Evolutionary conservation across 2,329 filamentous ascomycete species (phyloP).

Genomic region (Botrytis medusae): DNA sequence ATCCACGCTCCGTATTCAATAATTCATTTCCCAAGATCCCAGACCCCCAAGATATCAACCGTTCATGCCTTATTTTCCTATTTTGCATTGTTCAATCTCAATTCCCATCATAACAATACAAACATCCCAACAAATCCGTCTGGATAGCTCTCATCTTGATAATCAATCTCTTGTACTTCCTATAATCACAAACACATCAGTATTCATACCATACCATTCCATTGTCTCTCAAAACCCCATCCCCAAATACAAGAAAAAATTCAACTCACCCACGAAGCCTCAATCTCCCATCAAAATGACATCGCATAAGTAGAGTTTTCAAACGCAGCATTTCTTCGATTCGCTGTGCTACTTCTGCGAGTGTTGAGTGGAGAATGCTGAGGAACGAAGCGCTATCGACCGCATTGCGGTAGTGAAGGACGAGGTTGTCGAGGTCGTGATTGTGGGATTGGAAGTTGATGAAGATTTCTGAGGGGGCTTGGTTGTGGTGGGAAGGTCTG

Average conservation of each 20-base stretch:
- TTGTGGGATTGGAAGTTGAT: neutral
- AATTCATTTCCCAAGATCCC: neutral
- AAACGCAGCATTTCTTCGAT: neutral
- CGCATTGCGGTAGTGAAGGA: neutral
- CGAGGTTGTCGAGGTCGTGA: neutral
- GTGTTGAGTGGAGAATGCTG: neutral
- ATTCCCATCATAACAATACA: neutral
- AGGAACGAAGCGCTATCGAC: neutral
- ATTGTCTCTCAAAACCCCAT: rapidly evolving
- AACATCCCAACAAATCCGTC: neutral
- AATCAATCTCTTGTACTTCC: neutral
- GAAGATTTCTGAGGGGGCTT: neutral
- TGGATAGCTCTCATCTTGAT: neutral
- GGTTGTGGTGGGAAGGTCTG: neutral
- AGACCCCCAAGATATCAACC: neutral
- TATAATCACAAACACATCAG: neutral
- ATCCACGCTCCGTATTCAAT: neutral
- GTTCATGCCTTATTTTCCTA: neutral
- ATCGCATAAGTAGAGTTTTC: neutral
- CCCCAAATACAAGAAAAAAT: neutral
- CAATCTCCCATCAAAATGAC: neutral
- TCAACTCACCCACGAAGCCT: neutral
- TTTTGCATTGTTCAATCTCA: neutral
- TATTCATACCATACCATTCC: neutral
- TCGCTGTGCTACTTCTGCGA: neutral